Base-by-base conservation (phyloP, 495 filamentous ascomycete species). In the Podospora comata region DNA sequence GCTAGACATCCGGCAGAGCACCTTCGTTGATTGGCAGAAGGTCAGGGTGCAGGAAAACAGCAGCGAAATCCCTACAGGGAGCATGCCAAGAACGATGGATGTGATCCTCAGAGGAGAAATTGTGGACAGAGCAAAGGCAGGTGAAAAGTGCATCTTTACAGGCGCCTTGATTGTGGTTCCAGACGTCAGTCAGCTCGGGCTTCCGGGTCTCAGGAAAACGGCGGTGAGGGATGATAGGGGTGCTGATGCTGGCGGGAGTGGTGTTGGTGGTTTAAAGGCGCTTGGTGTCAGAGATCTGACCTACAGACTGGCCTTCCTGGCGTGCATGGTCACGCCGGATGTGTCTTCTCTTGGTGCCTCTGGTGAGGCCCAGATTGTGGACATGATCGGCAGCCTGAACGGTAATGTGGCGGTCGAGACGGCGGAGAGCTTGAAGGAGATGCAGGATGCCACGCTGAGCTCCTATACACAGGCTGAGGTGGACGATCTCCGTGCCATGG, bases 1-100 rank as follows among this genome's bases (percentile, higher is more conserved):
- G 27, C 82, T 99, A 5, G 94, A 99, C 72, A 98, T 99, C 75
- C 86, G 92, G 58, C 95, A 97, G 77, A 97, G 93, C 76, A 97
- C 94, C 2, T 99, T 99, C 74, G 91, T 98, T 23, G 95, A 99
- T 79, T 99, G 95, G 95, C 95, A 99, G 71, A 98, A 98, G 76
- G 91, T 98, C 26, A 89, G 96, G 63, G 90, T 98, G 34, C 95
- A 99, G 78, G 95, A 99, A 80, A 98, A 97, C 77, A 95, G 92
- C 64, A 94, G 93, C 19, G 95, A 99, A 78, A 99, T 99, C 60
- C 95, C 95, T 0, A 99, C 95, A 1, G 95, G 95, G 55, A 97
- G 93, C 79, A 99, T 99, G 95, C 95, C 95, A 3, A 87, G 95
- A 56, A 99, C 95, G 4, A 93, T 99, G 88, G 95, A 99, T 72